Evolutionary conservation across 495 filamentous ascomycete species (phyloP).

Genomic region (Elasticomyces elasticus): DNA sequence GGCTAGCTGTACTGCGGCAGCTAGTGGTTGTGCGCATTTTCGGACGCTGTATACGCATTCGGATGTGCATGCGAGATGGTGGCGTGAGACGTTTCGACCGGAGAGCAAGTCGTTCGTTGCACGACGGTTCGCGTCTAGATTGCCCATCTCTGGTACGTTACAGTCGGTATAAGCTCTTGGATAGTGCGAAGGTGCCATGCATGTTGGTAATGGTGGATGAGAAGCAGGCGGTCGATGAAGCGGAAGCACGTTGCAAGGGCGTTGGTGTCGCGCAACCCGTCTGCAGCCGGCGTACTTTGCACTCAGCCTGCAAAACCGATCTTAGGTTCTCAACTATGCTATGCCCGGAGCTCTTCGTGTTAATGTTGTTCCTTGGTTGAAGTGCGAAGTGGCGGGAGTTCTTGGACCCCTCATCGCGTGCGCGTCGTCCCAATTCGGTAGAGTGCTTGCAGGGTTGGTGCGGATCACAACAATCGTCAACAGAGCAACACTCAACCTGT

Average conservation of each 20-base stretch:
- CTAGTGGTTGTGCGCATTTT: neutral
- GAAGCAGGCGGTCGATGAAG: no score
- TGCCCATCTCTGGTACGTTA: no score
- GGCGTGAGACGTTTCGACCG: neutral
- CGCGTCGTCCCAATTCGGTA: neutral
- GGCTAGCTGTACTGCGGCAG: neutral
- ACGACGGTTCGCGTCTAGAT: neutral
- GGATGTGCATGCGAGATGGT: neutral
- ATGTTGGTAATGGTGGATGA: no score
- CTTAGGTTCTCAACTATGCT: no score
- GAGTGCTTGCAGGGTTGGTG: neutral
- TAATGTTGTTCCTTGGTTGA: neutral
- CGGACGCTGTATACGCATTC: neutral
- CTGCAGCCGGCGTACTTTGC: no score
- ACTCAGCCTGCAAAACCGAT: no score
- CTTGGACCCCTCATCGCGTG: neutral
- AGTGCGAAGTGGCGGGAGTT: neutral
- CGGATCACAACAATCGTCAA: neutral
- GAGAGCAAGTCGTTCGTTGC: neutral
- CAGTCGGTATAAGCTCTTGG: no score
- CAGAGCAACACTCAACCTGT: neutral
- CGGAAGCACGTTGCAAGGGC: no score
- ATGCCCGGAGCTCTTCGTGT: no score
- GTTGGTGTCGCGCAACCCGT: no score
- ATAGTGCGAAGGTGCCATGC: neutral